Evolutionary conservation across 73 alveolate species (phyloP), one percentile per base, ranked within the genome.

Genomic region (Paramecium biaurelia): DNA sequence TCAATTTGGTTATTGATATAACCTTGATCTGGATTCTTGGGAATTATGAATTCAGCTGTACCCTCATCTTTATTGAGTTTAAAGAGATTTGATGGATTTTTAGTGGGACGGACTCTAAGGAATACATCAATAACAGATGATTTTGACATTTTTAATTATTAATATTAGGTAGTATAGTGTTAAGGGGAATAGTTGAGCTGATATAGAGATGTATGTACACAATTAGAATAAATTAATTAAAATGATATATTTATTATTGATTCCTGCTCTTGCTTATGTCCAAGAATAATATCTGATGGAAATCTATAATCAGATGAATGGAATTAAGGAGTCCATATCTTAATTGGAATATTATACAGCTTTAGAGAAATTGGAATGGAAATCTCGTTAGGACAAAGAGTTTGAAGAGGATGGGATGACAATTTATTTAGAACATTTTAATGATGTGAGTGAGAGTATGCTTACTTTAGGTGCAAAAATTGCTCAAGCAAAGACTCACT

Each of bases 1-100:
- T 96, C 93, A 42, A 97, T 96, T 92, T 96, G 93, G 85, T 97
- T 98, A 95, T 96, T 95, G 14, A 96, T 97, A 74, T 98, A 95
- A 11, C 98, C 99, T 67, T 94, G 84, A 47, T 57, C 93, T 34
- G 92, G 93, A 42, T 76, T 93, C 82, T 94, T 92, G 42, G 93
- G 94, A n/a, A 93, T 86, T 85, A 43, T 85, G 86, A 94, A 96
- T 35, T 87, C 86, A 38, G 86, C 92, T 12, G 85, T 76, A 84
- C 67, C 89, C 26, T 92, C 93, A 30, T 93, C 97, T 26, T 68
- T 79, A 70, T 84, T 92, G 12, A 95, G 74, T 24, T 92, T 70
- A 43, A 89, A 72, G 18, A 92, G 92, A 11, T 47, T 57, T 12
- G 88, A 95, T 26, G 97, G 90, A 68, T 89, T 87, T 74, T 94